These are phyloP conservation scores for Phyllosticta citriasiana DNA, from an alignment of 2,329 filamentous ascomycete species.

Conservation along the genomic window DNA sequence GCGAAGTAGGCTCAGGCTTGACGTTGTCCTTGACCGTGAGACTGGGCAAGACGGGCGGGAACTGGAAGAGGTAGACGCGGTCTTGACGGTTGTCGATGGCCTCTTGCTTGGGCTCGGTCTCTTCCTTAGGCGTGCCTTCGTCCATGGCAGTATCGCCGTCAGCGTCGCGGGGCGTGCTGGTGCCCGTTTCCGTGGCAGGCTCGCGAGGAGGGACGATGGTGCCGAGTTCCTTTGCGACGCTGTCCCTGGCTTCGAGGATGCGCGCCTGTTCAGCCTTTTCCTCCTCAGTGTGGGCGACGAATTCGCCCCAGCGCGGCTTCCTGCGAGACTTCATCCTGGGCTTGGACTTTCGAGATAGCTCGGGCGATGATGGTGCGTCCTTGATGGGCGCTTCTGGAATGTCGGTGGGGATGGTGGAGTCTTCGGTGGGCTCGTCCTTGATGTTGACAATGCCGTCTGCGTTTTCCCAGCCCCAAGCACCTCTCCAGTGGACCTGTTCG, in stretches of 20 bases:
- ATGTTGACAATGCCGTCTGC: constrained; percentile 30
- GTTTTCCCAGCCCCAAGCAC: constrained; percentile 34
- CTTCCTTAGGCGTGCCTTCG: constrained; percentile 12
- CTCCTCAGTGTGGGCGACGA: constrained; percentile 39
- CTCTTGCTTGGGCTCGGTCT: constrained; percentile 1
- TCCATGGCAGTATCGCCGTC: constrained; percentile 34
- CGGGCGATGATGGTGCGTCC: constrained; percentile 23
- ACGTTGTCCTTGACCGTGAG: constrained; percentile 32
- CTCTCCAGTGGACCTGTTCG: constrained; percentile 33
- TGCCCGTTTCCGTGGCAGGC: constrained; percentile 11
- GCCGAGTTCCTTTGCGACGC: constrained; percentile 39
- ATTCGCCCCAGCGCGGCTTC: constrained; percentile 7
- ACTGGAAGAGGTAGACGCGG: constrained; percentile 53
- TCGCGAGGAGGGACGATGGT: constrained; percentile 15
- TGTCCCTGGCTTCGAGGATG: constrained; percentile 35
- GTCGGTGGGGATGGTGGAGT: constrained; percentile 26
- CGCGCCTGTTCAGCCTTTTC: constrained; percentile 42
- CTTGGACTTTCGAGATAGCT: constrained; percentile 19
- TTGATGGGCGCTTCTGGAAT: constrained; percentile 12
- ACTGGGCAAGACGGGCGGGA: constrained; percentile 52
- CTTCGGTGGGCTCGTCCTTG: constrained; percentile 46
- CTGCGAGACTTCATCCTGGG: constrained; percentile 15
- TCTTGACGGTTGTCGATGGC: constrained; percentile 37
- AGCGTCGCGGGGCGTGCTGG: constrained; percentile 21
- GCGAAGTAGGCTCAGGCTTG: constrained; percentile 13